phyloP scores from a whole-genome alignment of 1,284 basidiomycete genomes.

The Ustilago nuda region DNA sequence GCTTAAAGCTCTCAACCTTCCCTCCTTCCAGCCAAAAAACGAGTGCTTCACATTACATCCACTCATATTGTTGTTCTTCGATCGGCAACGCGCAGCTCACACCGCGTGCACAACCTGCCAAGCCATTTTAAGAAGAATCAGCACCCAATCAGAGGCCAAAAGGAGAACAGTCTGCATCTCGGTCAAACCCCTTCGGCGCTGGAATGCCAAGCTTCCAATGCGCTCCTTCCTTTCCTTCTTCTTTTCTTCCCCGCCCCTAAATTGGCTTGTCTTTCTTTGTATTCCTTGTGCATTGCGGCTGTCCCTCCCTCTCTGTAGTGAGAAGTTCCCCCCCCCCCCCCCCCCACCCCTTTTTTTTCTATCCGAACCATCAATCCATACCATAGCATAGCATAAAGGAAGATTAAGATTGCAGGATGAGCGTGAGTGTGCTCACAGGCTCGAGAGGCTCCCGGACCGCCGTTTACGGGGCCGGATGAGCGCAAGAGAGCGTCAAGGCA shows the following conservation, averaged over 20 bases:
- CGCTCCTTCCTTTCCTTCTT: constrained; percentile 17
- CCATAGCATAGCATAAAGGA: no score
- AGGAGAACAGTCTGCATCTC: neutral
- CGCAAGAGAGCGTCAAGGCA: no score
- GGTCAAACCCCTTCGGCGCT: neutral
- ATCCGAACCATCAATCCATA: no score
- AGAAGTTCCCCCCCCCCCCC: no score
- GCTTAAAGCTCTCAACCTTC: neutral
- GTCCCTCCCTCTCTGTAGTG: neutral
- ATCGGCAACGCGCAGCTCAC: no score
- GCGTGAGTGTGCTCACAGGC: no score
- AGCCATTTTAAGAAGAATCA: neutral
- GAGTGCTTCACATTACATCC: neutral
- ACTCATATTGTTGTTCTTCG: neutral
- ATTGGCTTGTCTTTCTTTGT: neutral
- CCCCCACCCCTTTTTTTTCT: no score
- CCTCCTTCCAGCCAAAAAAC: neutral
- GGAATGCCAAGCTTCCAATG: constrained; percentile 17
- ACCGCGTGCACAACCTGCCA: neutral
- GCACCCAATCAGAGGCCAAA: neutral
- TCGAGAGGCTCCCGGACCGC: no score
- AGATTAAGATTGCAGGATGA: no score
- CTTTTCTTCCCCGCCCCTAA: constrained; percentile 11
- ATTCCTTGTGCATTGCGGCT: no score
- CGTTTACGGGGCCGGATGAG: no score